Evolutionary conservation across 2,329 filamentous ascomycete genomes (phyloP), one percentile per base, ranked within the genome.

Genomic region (Aspergillus calidoustus): DNA sequence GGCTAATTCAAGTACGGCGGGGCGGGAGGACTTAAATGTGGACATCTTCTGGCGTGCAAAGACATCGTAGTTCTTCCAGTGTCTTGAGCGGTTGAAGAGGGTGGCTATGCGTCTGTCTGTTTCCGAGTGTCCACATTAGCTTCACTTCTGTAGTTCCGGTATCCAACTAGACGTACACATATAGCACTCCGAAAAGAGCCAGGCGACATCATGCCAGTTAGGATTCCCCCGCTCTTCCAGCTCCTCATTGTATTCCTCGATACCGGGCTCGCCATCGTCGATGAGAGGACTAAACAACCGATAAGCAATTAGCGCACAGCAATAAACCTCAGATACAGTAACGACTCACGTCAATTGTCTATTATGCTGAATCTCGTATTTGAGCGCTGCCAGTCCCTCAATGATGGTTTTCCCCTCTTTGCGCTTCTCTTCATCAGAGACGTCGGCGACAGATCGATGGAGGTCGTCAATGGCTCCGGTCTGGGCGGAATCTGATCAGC

Each of bases 311-410:
- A 38, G n/a, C 19, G 30, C 11, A 44, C 15, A 3, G 13, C 23
- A 31, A 52, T 23, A 23, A 19, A 25, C 47, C 25, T 59, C 44
- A 31, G n/a, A 5, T 41, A 13, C 7, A 13, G 31, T 3, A 13
- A 7, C 3, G 19, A 44, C 57, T 23, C 43, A 94, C 91, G 85
- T 89, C 69, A 98, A 78, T 65, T 86, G 82, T 48, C 93, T 87
- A 77, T 97, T 89, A 74, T 99, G 95, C 75, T 97, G 91, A 49
- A 98, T 81, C 79, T 98, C 94, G 79, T 98, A 97, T 80, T 99
- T 99, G 71, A 99, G 84, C 67, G 84, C 86, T 5, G 89, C 90
- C 13, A 99, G 83, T 68, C 90, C 86, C 73, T 91, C 87, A 47
- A 96, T 85, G 63, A 99, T 93, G 69, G 82, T 83, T 82, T 97